These are phyloP conservation scores for Puccinia novopanici DNA, from an alignment of 1,284 basidiomycete genomes.

Conservation along the genomic window DNA sequence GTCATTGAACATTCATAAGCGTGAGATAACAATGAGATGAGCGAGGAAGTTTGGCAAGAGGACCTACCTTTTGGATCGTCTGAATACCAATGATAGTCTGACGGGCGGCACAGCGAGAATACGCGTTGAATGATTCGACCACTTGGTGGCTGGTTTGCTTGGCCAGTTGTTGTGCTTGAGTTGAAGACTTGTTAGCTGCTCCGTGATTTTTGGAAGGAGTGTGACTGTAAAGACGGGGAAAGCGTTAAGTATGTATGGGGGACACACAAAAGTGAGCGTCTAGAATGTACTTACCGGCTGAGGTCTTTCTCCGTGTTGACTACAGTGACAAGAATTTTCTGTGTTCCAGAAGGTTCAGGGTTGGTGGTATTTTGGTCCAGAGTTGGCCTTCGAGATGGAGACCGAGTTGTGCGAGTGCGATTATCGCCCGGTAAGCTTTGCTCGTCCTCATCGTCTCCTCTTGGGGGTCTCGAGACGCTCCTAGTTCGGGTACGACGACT, in stretches of 20 bases:
- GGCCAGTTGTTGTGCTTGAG: background rate
- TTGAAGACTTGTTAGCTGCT: background rate
- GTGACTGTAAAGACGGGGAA: background rate
- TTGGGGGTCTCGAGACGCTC: conserved; percentile 31
- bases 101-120: conserved; percentile 2
- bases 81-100: conserved; percentile 15
- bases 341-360: background rate
- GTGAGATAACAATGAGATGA: background rate
- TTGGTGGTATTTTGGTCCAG: background rate
- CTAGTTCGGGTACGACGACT: conserved; percentile 28
- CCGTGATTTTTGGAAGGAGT: background rate
- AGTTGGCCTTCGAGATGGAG: conserved; percentile 9
- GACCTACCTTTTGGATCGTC: conserved; percentile 23
- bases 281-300: background rate
- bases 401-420: background rate
- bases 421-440: conserved; percentile 3
- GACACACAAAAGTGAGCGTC: background rate
- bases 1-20: too few species aligned
- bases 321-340: conserved; percentile 25
- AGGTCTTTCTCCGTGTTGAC: conserved; percentile 13
- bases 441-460: conserved; percentile 20
- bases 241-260: background rate
- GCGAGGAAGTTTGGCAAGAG: background rate
- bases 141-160: conserved; percentile 12
- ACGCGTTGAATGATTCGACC: conserved; percentile 3